Evolutionary conservation across 2,329 filamentous ascomycete species (phyloP).

Genomic region (Cladobotryum protrusum): DNA sequence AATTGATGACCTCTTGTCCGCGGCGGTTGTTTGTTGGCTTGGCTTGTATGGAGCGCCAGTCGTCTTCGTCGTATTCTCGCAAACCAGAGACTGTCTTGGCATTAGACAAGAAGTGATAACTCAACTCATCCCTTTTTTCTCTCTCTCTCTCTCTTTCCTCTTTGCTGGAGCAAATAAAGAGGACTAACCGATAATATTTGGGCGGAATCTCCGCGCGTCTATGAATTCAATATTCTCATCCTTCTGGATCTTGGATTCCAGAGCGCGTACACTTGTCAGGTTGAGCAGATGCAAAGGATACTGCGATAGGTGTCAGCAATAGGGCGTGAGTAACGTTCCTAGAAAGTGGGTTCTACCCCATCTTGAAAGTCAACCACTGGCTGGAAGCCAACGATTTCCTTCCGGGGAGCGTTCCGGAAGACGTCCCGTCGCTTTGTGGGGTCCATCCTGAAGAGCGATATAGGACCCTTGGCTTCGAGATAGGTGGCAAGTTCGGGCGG

Average conservation of each 20-base stretch:
- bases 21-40: slow-evolving; percentile 35
- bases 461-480: slow-evolving; percentile 58
- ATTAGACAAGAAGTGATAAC: slow-evolving; percentile 1
- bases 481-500: slow-evolving; percentile 58
- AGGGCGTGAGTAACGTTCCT: not conserved
- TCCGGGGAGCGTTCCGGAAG: slow-evolving; percentile 52
- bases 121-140: not conserved
- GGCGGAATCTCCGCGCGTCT: slow-evolving; percentile 59
- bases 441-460: slow-evolving; percentile 65
- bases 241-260: slow-evolving; percentile 51
- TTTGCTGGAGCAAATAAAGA: not conserved
- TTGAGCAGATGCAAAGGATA: slow-evolving; percentile 66
- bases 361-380: slow-evolving; percentile 64
- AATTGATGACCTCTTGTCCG: slow-evolving; percentile 22
- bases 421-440: slow-evolving; percentile 52
- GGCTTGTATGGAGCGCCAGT: slow-evolving; percentile 58
- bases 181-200: slow-evolving; percentile 60
- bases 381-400: slow-evolving; percentile 55
- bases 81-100: slow-evolving; percentile 49
- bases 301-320: slow-evolving; percentile 27
- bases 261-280: slow-evolving; percentile 55
- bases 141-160: not conserved
- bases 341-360: slow-evolving; percentile 46
- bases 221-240: slow-evolving; percentile 44
- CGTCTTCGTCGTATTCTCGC: slow-evolving; percentile 61